Evolutionary conservation across 2,329 filamentous ascomycete genomes (phyloP).

Genomic region (Rhynchosporium agropyri): DNA sequence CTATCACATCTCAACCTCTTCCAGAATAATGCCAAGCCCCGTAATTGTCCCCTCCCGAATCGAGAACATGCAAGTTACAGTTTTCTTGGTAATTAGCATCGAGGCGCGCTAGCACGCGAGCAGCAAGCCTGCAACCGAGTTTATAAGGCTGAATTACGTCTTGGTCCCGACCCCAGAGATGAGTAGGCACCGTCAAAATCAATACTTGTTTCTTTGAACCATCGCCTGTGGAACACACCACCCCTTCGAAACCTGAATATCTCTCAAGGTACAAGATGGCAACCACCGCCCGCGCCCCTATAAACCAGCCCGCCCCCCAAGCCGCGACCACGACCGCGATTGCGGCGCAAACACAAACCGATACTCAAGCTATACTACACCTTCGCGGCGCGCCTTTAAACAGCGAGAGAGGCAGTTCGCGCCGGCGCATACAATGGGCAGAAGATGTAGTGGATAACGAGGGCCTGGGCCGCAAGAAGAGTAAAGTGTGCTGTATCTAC

Average conservation of each 20-base stretch:
- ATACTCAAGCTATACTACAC: constrained; percentile 35
- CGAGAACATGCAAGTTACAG: too few species aligned
- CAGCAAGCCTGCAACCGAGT: neutral
- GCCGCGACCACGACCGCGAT: constrained; percentile 20
- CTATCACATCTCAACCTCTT: neutral
- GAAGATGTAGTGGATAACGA: constrained; percentile 95
- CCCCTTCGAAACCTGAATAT: neutral
- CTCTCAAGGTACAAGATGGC: neutral
- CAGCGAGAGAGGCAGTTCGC: constrained; percentile 42
- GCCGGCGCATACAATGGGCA: constrained; percentile 82
- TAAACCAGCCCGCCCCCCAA: constrained; percentile 8
- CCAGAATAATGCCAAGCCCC: neutral
- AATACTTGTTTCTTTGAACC: neutral
- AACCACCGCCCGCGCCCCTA: constrained; percentile 14
- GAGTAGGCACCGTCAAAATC: neutral
- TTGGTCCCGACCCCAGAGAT: neutral
- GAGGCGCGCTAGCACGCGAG: constrained; percentile 10
- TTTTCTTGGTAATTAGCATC: neutral
- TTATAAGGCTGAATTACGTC: neutral
- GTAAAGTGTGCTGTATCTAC: constrained; percentile 99
- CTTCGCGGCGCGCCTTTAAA: constrained; percentile 36
- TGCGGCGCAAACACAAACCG: constrained; percentile 24
- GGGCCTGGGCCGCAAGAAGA: constrained; percentile 88
- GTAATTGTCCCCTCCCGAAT: neutral
- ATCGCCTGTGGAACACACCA: too few species aligned